A percentile compares a stretch with the other conserved stretches of the same genome.
These are phyloP conservation scores for Cyclotella atomus DNA, from an alignment of 108 stramenopile genomes.

Conservation along the genomic window DNA sequence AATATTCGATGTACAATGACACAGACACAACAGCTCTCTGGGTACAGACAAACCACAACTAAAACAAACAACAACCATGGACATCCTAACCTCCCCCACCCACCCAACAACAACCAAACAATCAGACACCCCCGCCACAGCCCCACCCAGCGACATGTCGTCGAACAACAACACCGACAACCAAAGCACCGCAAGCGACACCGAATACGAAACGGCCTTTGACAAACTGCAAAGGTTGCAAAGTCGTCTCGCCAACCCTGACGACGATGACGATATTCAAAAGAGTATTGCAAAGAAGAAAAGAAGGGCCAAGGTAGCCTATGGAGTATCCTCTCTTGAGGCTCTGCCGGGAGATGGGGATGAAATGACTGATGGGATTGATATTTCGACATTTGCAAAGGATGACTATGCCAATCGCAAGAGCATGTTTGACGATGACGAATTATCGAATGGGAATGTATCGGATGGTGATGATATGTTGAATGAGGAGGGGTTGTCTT, in stretches of 20 bases:
- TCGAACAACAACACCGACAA: background rate
- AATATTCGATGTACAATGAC: too few relatives aligned
- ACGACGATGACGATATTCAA: background rate
- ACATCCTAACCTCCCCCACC: too few relatives aligned
- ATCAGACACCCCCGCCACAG: too few relatives aligned
- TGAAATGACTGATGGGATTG: background rate
- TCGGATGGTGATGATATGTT: background rate
- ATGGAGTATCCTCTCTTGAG: conserved; percentile 3
- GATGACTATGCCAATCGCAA: background rate
- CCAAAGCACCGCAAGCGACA: conserved; percentile 2
- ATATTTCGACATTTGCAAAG: conserved; percentile 1
- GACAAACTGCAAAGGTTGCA: conserved; percentile 19
- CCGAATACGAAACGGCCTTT: conserved; percentile 16
- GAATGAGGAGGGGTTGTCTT: background rate
- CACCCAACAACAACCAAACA: too few relatives aligned
- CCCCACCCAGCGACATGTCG: too few relatives aligned
- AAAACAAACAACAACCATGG: too few relatives aligned
- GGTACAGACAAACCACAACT: too few relatives aligned
- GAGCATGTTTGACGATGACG: background rate
- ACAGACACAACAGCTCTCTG: too few relatives aligned
- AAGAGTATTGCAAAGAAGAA: background rate
- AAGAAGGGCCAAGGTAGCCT: background rate
- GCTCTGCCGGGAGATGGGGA: background rate
- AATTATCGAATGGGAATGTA: background rate
- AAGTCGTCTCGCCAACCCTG: background rate